These are phyloP conservation scores for Artomyces pyxidatus DNA, from an alignment of 768 basidiomycete species.

Conservation along the genomic window DNA sequence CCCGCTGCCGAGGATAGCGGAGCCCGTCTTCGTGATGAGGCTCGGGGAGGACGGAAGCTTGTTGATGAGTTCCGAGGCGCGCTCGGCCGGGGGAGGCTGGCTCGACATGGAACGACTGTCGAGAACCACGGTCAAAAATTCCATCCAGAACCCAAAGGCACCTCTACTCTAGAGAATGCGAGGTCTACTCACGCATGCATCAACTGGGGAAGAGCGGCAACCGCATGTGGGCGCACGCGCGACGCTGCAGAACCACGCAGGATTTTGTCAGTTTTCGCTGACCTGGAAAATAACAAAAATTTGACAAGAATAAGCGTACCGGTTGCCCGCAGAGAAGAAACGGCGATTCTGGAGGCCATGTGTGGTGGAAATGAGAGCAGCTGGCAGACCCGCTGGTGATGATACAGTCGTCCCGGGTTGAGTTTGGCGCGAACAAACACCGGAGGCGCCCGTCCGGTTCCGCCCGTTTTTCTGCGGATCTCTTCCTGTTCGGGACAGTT, in stretches of 20 bases:
- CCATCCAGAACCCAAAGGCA: not conserved
- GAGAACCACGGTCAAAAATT: too few species aligned
- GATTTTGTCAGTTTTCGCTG: too few species aligned
- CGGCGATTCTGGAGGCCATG: conserved; percentile 24
- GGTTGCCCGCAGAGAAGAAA: conserved; percentile 18
- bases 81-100: conserved; percentile 68
- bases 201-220: conserved; percentile 38
- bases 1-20: conserved; percentile 85
- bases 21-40: conserved; percentile 92
- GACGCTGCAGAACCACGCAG: conserved; percentile 9
- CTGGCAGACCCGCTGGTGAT: conserved; percentile 4
- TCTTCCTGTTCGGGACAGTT: too few species aligned
- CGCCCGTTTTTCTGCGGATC: too few species aligned
- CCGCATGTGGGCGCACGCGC: conserved; percentile 26
- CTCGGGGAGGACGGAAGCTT: conserved; percentile 77
- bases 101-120: conserved; percentile 64
- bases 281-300: not conserved
- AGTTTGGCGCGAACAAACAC: conserved; percentile 2
- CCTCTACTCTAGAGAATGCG: conserved; percentile 8
- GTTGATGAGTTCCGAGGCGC: conserved; percentile 86
- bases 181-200: conserved; percentile 37
- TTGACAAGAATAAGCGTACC: conserved; percentile 13
- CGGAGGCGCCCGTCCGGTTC: not conserved
- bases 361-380: not conserved
- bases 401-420: not conserved